Conservation (phyloP, 2,329 filamentous ascomycete genomes). For the Diaporthe sp. region DNA sequence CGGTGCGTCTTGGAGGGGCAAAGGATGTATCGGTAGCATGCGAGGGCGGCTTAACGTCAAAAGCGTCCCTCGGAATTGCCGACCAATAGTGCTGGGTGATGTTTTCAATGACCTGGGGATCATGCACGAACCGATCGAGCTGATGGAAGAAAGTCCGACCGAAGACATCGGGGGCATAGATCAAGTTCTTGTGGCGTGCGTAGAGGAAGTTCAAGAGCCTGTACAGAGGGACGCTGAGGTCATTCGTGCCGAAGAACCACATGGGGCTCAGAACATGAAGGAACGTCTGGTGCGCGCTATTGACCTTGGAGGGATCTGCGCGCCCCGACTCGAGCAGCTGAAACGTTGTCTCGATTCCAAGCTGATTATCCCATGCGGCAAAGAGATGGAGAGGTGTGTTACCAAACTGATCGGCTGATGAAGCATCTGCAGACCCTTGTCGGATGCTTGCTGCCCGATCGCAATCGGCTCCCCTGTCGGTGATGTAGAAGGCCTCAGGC, state of each 20-base stretch:
- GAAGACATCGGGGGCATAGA: slow-evolving; percentile 58
- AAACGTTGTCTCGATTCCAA: slow-evolving; percentile 44
- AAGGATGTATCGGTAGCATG: slow-evolving; percentile 36
- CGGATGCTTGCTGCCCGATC: slow-evolving; percentile 45
- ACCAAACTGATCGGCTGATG: slow-evolving; percentile 57
- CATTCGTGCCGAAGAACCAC: slow-evolving; percentile 51
- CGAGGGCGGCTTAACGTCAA: slow-evolving; percentile 54
- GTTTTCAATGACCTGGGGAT: slow-evolving; percentile 51
- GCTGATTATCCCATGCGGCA: slow-evolving; percentile 53
- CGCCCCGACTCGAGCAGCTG: slow-evolving; percentile 45
- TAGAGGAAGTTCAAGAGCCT: slow-evolving; percentile 53
- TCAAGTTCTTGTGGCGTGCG: slow-evolving; percentile 41
- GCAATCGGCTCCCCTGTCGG: slow-evolving; percentile 49
- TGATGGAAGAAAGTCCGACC: slow-evolving; percentile 68
- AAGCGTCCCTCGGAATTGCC: slow-evolving; percentile 62
- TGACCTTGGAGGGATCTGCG: slow-evolving; percentile 50
- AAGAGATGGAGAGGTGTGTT: slow-evolving; percentile 65
- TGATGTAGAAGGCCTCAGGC: slow-evolving; percentile 46
- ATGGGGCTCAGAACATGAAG: slow-evolving; percentile 58
- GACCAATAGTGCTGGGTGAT: slow-evolving; percentile 43
- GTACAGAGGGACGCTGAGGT: slow-evolving; percentile 46
- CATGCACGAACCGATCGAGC: slow-evolving; percentile 46
- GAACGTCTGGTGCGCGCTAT: slow-evolving; percentile 64
- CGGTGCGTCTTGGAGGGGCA: slow-evolving; percentile 23
- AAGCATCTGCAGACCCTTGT: slow-evolving; percentile 41